These are phyloP conservation scores for Clavispora phyllophila DNA, from an alignment of 805 yeast genomes.

Conservation along the genomic window DNA sequence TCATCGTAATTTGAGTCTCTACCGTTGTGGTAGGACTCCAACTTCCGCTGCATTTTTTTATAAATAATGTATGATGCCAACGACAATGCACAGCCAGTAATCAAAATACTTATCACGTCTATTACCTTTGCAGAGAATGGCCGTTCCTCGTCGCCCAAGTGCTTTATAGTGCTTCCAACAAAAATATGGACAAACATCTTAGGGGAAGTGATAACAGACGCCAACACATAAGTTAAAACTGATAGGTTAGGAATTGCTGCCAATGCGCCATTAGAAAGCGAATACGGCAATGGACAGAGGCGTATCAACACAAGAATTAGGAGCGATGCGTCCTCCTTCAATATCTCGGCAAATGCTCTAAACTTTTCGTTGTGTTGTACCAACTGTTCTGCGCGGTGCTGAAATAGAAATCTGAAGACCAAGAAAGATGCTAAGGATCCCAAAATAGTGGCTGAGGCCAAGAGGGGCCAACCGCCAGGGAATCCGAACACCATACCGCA, in stretches of 20 bases:
- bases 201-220: conserved; percentile 75
- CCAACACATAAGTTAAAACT: conserved; percentile 56
- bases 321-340: conserved; percentile 63
- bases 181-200: conserved; percentile 72
- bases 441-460: conserved; percentile 60
- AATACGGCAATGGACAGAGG: conserved; percentile 89
- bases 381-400: conserved; percentile 52
- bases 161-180: conserved; percentile 69
- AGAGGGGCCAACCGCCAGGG: conserved; percentile 69
- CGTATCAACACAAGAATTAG: conserved; percentile 67
- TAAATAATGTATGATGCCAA: conserved; percentile 67
- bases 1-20: conserved; percentile 21
- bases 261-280: conserved; percentile 86
- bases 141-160: conserved; percentile 54
- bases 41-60: conserved; percentile 41
- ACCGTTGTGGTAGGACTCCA: conserved; percentile 22
- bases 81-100: conserved; percentile 52
- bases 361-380: conserved; percentile 60
- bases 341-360: conserved; percentile 66
- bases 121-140: conserved; percentile 49
- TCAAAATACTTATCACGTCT: conserved; percentile 55
- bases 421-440: conserved; percentile 79
- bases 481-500: conserved; percentile 84
- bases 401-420: conserved; percentile 56
- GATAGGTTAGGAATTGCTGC: conserved; percentile 80